Evolutionary conservation across 2,329 filamentous ascomycete species (phyloP), one percentile per base, ranked within the genome.

Genomic region (Ascochyta fabae): DNA sequence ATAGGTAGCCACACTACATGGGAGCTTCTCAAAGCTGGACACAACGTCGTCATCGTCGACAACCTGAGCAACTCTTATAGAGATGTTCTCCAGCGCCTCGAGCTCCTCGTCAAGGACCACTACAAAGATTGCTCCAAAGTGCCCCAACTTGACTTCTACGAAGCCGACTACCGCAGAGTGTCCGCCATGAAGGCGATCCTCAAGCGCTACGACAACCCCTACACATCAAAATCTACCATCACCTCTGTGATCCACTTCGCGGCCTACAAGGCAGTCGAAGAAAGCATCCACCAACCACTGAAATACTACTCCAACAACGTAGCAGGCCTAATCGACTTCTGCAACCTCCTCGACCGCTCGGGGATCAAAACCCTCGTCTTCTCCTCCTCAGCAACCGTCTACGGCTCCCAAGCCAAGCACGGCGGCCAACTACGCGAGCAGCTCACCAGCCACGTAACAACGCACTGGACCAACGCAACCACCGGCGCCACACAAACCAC

Each of bases 281-380:
- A 88, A 63, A 86, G 83, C 33, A 86, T 88, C 59, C 67, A 72
- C 29, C 72, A 78, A 29, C 85, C 85, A 0, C 71, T 88, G 40
- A 81, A 81, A 43, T 88, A 88, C 74, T 88, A 88, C 72, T 77
- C 80, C 47, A 88, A 88, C 75, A 88, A 88, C 56, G 83, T 88
- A 24, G 80, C 80, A 53, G 86, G 85, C 0, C 76, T 88, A 1
- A 75, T 88, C 53, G 78, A 84, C 52, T 80, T 88, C 52, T 78
- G 84, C 36, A 70, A 77, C 10, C 76, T 81, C 8, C 78, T 88
- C 47, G 79, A 80, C 35, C 76, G 82, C 44, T 83, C 82, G 66
- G 76, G 79, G 33, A 85, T 88, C 71, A 85, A 83, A 60, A 86
- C 80, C 12, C 82, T 88, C 56, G 83, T 88, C 58, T 88, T 88